These are phyloP conservation scores for Amauroascus verrucosus DNA, from an alignment of 2,329 filamentous ascomycete genomes.

Conservation along the genomic window DNA sequence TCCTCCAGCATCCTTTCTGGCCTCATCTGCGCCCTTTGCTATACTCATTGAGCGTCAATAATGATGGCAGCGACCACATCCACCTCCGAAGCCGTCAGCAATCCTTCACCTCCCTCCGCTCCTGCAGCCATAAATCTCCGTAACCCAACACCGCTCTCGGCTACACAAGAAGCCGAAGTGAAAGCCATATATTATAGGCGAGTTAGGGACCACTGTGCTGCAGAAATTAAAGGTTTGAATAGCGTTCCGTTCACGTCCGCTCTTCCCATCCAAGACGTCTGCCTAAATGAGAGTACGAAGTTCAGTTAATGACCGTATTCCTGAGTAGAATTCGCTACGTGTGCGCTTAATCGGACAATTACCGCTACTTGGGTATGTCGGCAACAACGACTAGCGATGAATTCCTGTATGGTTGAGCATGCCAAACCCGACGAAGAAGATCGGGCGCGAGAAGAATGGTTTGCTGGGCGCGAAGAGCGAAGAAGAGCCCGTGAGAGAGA, in stretches of 20 bases:
- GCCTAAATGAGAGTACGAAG: neutral
- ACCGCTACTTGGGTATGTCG: conserved; percentile 82
- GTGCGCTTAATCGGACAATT: conserved; percentile 75
- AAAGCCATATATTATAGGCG: conserved; percentile 70
- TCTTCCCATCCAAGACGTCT: neutral
- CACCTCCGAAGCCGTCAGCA: conserved; percentile 15
- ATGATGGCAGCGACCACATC: conserved; percentile 18
- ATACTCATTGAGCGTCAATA: conserved; percentile 7
- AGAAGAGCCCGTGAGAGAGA: conserved; percentile 57
- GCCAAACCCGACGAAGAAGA: conserved; percentile 80
- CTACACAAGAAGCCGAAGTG: conserved; percentile 71
- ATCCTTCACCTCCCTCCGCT: conserved; percentile 18
- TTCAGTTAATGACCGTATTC: neutral
- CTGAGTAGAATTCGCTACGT: conserved; percentile 71
- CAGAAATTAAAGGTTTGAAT: conserved; percentile 61
- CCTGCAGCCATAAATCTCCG: conserved; percentile 36
- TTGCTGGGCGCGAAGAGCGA: conserved; percentile 62
- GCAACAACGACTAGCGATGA: conserved; percentile 72
- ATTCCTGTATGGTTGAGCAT: conserved; percentile 79
- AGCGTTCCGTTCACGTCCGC: neutral
- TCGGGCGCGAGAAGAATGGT: conserved; percentile 87
- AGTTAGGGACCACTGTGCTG: conserved; percentile 63
- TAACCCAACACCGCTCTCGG: conserved; percentile 74
- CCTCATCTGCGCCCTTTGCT: neutral
- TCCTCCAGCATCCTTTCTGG: no score